Percentiles rank a stretch among this genome's conserved stretches.
phyloP scores from a whole-genome alignment of 2,329 filamentous ascomycete genomes.

The Polychaeton citri region DNA sequence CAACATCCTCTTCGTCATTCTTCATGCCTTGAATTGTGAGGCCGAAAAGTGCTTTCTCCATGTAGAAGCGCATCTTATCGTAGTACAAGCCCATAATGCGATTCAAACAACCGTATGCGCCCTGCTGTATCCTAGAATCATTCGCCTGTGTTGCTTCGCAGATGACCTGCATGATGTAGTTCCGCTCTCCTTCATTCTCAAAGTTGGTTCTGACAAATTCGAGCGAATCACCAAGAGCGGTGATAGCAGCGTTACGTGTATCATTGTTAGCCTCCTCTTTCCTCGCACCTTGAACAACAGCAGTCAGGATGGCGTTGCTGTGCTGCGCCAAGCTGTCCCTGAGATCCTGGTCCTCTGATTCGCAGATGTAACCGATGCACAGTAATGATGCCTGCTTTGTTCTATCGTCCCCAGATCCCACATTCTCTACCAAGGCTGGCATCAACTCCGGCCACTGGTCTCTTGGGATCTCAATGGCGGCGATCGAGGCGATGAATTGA shows the following conservation, averaged over 20 bases:
- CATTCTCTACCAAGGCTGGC: constrained; percentile 77
- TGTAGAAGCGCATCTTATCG: constrained; percentile 99
- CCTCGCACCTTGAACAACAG: constrained; percentile 90
- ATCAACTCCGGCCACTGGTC: constrained; percentile 91
- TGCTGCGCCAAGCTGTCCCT: constrained; percentile 68
- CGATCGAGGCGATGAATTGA: constrained; percentile 90
- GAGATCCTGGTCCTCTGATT: constrained; percentile 80
- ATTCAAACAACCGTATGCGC: constrained; percentile 93
- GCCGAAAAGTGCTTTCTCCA: constrained; percentile 98
- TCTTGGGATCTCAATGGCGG: constrained; percentile 83
- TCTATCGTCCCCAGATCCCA: constrained; percentile 71
- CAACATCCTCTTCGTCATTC: constrained; percentile 91
- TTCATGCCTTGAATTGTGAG: constrained; percentile 98
- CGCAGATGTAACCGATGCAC: constrained; percentile 97
- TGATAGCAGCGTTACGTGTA: constrained; percentile 84
- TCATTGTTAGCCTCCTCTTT: constrained; percentile 91
- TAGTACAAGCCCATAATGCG: constrained; percentile 98
- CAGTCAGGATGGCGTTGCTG: constrained; percentile 95
- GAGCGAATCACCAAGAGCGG: constrained; percentile 85
- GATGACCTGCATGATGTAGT: constrained; percentile 99
- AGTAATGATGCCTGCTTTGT: constrained; percentile 91
- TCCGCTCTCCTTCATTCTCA: constrained; percentile 96
- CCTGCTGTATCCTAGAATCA: constrained; percentile 84
- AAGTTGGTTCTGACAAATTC: constrained; percentile 98
- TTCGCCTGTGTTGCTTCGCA: constrained; percentile 95